A percentile compares a stretch with the other conserved stretches of the same genome.
phyloP scores from a whole-genome alignment of 805 yeast genomes.

The Schwanniomyces yamadae region DNA sequence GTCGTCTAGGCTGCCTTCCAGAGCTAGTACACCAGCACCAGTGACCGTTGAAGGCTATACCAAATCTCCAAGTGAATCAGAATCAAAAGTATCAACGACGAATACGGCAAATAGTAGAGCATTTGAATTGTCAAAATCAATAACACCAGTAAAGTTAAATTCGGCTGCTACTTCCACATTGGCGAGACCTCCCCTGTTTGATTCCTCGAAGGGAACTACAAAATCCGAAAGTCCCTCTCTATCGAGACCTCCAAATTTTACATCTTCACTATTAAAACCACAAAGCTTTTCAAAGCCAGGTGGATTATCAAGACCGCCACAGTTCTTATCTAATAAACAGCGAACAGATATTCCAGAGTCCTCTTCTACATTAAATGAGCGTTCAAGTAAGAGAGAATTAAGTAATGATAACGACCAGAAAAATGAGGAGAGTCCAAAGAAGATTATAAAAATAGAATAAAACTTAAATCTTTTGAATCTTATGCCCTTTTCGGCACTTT shows the following conservation, averaged over 20 bases:
- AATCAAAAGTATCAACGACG: neutral
- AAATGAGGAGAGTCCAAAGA: constrained; percentile 4
- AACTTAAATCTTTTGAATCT: neutral
- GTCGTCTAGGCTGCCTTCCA: constrained; percentile 19
- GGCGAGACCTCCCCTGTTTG: constrained; percentile 19
- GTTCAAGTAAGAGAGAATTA: constrained; percentile 8
- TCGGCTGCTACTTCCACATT: constrained; percentile 1
- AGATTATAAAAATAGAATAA: constrained; percentile 8
- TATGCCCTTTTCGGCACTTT: too few relatives aligned
- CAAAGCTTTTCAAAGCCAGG: constrained; percentile 31
- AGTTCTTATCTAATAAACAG: constrained; percentile 36
- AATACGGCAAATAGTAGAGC: too few relatives aligned
- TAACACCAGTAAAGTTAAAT: neutral
- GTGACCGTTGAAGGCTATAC: neutral
- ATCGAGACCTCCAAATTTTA: constrained; percentile 25
- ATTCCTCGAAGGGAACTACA: constrained; percentile 20
- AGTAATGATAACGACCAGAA: constrained; percentile 1
- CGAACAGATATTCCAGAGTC: constrained; percentile 4
- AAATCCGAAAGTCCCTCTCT: constrained; percentile 16
- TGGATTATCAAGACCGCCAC: constrained; percentile 35
- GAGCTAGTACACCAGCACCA: constrained; percentile 22
- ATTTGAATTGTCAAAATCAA: too few relatives aligned
- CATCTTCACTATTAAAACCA: constrained; percentile 20
- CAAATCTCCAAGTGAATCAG: neutral
- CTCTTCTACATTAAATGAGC: neutral